Conservation (phyloP, 495 filamentous ascomycete genomes). For the Penicillium angulare region DNA sequence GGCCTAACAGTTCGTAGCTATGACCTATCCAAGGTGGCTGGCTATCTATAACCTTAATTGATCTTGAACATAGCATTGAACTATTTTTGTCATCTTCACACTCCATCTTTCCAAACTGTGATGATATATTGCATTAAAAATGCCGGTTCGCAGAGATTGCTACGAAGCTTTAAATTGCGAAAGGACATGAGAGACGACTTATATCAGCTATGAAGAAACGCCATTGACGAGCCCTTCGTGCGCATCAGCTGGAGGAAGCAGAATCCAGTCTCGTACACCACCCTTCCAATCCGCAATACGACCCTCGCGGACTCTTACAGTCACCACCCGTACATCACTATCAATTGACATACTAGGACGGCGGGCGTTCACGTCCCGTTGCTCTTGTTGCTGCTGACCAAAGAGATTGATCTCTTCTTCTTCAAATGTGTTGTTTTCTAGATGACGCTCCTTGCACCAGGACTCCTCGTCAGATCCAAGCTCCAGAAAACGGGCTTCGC, state of each 20-base stretch:
- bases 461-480: constrained; percentile 72
- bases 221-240: constrained; percentile 40
- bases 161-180: neutral
- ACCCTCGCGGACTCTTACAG: constrained; percentile 71
- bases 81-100: too few species aligned
- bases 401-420: constrained; percentile 46
- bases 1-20: neutral
- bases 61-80: too few species aligned
- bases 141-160: too few species aligned
- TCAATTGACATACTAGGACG: constrained; percentile 60
- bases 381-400: constrained; percentile 39
- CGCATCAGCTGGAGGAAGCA: constrained; percentile 41
- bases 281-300: constrained; percentile 83
- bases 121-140: too few species aligned
- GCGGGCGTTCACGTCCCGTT: constrained; percentile 19
- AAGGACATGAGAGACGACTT: too few species aligned
- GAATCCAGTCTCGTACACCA: constrained; percentile 67
- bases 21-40: neutral
- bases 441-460: constrained; percentile 76
- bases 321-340: constrained; percentile 68
- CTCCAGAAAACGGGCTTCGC: constrained; percentile 69
- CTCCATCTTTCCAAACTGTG: too few species aligned
- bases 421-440: constrained; percentile 89
- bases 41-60: too few species aligned
- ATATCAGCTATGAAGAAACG: constrained; percentile 11